Percentiles rank a stretch among this genome's conserved stretches.
phyloP scores from a whole-genome alignment of 129 eudicot species.

The Calendula officinalis region DNA sequence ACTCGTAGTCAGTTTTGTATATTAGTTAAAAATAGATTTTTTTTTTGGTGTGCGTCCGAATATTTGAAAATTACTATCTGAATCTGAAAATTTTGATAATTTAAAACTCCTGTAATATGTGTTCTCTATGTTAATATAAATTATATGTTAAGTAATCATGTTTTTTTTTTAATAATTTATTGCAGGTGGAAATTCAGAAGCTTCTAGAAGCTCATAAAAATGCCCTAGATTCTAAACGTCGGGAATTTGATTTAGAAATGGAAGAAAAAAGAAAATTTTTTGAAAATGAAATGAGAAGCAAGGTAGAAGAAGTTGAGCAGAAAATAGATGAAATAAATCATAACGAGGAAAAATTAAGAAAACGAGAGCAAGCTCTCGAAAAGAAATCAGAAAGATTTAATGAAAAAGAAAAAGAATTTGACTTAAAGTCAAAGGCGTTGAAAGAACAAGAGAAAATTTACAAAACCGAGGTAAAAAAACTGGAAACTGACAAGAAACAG shows the following conservation, averaged over 20 bases:
- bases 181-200: constrained; percentile 82
- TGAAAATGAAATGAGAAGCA: constrained; percentile 54
- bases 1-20: too few species aligned
- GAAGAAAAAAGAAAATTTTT: constrained; percentile 50
- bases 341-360: constrained; percentile 58
- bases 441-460: constrained; percentile 60
- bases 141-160: constrained; percentile 7
- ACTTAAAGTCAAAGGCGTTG: constrained; percentile 41
- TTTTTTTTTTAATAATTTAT: not conserved
- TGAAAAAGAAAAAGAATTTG: constrained; percentile 72
- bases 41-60: too few species aligned
- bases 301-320: constrained; percentile 39
- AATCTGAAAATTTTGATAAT: too few species aligned
- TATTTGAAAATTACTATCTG: too few species aligned
- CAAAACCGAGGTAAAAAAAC: constrained; percentile 46
- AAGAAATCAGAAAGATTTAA: constrained; percentile 59
- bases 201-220: constrained; percentile 56
- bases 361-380: constrained; percentile 61
- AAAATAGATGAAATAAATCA: constrained; percentile 59
- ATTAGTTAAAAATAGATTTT: too few species aligned
- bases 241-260: constrained; percentile 66
- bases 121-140: not conserved
- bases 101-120: not conserved
- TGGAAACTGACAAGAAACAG: constrained; percentile 51
- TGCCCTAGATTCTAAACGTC: constrained; percentile 43